Percentiles rank a stretch among this genome's conserved stretches.
These are phyloP conservation scores for Solanum medicagineum DNA, from an alignment of 257 asterid genomes.

Conservation along the genomic window DNA sequence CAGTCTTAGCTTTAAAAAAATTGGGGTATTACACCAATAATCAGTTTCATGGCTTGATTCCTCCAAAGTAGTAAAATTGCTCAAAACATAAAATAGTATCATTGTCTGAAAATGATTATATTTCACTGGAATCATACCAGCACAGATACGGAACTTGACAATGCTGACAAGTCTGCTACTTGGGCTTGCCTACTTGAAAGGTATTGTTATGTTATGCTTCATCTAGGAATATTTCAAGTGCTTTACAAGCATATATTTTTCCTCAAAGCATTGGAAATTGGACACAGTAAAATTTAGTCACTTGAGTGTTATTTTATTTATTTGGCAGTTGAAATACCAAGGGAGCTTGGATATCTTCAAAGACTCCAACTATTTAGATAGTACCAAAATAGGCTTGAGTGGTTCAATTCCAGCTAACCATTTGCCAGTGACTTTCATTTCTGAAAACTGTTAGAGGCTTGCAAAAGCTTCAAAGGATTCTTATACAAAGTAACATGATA, in stretches of 20 bases:
- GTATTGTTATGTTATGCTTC: background rate
- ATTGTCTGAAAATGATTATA: background rate
- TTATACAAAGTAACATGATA: background rate
- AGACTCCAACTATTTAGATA: background rate
- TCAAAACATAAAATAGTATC: background rate
- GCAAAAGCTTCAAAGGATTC: background rate
- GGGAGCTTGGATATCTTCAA: background rate
- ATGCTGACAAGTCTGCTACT: background rate
- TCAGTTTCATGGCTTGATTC: slow-evolving; percentile 7
- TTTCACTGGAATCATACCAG: background rate
- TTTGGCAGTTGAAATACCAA: slow-evolving; percentile 5
- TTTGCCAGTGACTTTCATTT: background rate
- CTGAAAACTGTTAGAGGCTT: background rate
- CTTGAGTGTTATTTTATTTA: background rate
- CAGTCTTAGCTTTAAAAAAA: too few relatives aligned
- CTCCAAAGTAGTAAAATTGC: slow-evolving; percentile 7
- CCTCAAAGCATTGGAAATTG: background rate
- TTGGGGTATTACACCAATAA: too few relatives aligned
- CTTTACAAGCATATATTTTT: background rate
- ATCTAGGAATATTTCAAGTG: background rate
- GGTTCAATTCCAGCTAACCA: background rate
- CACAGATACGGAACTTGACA: background rate
- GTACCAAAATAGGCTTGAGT: background rate
- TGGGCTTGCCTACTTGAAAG: background rate
- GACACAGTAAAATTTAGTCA: background rate